Evolutionary conservation across 352 stramenopile genomes (phyloP), one percentile per base, ranked within the genome.

Genomic region (Phytopythium boreale): DNA sequence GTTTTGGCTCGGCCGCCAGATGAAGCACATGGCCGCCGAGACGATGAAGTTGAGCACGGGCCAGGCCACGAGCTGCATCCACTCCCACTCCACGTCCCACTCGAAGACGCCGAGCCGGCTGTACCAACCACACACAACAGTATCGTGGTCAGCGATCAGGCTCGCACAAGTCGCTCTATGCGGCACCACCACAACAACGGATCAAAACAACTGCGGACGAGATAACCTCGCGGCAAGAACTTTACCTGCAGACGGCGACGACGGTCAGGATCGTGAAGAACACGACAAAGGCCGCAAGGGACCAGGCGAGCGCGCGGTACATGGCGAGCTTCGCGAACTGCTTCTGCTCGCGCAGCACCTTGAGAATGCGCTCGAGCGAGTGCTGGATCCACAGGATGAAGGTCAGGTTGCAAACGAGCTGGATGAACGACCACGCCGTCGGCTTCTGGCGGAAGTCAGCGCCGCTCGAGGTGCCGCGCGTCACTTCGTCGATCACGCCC

Each of bases 351-450:
- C 62, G 68, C 26, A 97, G 71, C 29, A 88, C 67, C 63, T 89
- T 87, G 24, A 96, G 67, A 62, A 96, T 97, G 36, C 71, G 81
- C 67, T 95, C 84, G 56, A 97, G 82, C 31, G 87, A 89, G 56
- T 81, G 82, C 69, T 97, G 90, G 64, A 97, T 97, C 89, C 89
- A 97, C 72, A 96, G 89, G 61, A 97, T 92, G 63, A 96, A 97
- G 47, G 80, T 66, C 22, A 97, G 76, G 59, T 97, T 95, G 71
- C 88, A 96, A 26, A 94, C 46, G 46, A 97, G 64, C 71, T 95
- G 88, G 29, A 90, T 62, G 53, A 97, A 91, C 49, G 88, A 90
- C 88, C 85, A 96, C 19, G 80, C 70, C n/a, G 81, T 93, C 24
- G 84, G 86, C 59, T 88, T 84, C 43, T 90, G 72, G 12, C 86